phyloP scores from a whole-genome alignment of 352 stramenopile genomes.

The Pythium insidiosum region DNA sequence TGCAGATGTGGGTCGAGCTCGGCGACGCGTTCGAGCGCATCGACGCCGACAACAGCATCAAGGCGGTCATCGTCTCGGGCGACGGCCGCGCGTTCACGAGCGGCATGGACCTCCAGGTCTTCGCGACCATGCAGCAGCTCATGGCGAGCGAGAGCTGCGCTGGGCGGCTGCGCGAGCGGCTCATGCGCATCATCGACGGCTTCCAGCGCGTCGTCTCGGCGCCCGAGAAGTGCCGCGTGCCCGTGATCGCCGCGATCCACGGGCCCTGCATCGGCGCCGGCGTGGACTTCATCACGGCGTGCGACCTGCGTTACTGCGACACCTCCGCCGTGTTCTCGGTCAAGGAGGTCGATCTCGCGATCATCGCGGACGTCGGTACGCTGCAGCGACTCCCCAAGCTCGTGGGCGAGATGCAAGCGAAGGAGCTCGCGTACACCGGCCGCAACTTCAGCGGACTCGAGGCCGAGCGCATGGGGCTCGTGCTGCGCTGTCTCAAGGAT shows the following conservation, averaged over 20 bases:
- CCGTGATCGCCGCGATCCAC: constrained; percentile 78
- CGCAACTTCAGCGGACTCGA: constrained; percentile 72
- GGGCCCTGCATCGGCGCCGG: constrained; percentile 78
- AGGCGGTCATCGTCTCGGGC: constrained; percentile 70
- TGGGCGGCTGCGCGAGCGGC: constrained; percentile 66
- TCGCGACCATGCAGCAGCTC: constrained; percentile 67
- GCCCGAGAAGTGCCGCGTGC: constrained; percentile 76
- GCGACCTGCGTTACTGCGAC: constrained; percentile 81
- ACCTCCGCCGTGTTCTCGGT: constrained; percentile 77
- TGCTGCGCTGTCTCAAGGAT: constrained; percentile 63
- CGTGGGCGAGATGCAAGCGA: constrained; percentile 75
- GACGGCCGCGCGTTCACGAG: constrained; percentile 78
- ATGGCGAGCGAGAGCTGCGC: constrained; percentile 55
- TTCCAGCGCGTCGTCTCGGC: constrained; percentile 84
- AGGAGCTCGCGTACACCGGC: constrained; percentile 82
- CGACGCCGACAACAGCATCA: constrained; percentile 55
- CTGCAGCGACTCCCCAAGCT: constrained; percentile 83
- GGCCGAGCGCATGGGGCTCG: constrained; percentile 67
- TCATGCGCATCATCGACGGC: constrained; percentile 71
- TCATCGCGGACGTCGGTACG: constrained; percentile 85
- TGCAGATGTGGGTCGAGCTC: constrained; percentile 86
- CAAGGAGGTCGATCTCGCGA: constrained; percentile 85
- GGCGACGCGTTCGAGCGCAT: constrained; percentile 57
- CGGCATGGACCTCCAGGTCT: constrained; percentile 87
- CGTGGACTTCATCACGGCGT: constrained; percentile 85